Base-by-base conservation (phyloP, 2,329 filamentous ascomycete genomes). In the Apiospora koreana region DNA sequence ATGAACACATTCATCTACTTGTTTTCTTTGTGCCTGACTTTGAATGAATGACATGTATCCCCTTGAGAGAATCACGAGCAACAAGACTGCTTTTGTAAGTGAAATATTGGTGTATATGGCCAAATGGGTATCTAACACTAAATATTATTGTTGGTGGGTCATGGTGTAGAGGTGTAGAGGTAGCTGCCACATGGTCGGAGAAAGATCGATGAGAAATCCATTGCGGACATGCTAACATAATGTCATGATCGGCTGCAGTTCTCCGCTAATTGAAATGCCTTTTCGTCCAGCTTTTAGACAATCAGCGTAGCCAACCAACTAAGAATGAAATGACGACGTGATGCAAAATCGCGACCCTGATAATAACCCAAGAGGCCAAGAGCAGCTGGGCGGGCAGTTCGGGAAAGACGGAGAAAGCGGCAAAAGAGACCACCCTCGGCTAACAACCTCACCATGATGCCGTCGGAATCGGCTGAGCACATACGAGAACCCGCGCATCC, bases 391-490 rank as follows among this genome's bases (percentile, higher is more conserved):
- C 5, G 25, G 4, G 14, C 45, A 16, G n/a, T 12, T 23, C 25
- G 25, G 25, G 18, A 54, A 28, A 6, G 14, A 21, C 48, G 25
- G 48, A 6, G 48, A 54, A 16, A 16, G 10, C 3, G 35, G 8
- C n/a, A 23, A 25, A 35, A 35, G 46, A n/a, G 28, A n/a, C 18
- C 18, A 35, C 31, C 54, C 54, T 62, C 28, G 54, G 50, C 50
- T 35, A 58, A 58, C 50, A 58, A 58, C 28, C 28, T 58, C 50
- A 7, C 28, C 50, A 58, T 21, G 41, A 54, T n/a, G 28, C 28
- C 50, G 50, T 58, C 50, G 50, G 28, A 35, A 58, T 58, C 50
- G 50, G 54, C 54, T 62, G 54, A 62, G 54, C 28, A 62, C 54
- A 31, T 62, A 62, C 10, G 54, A 58, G 31, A 38, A 6, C 31